Base-by-base conservation (phyloP, 164 flowering plant genomes). In the Vitis cinerea region DNA sequence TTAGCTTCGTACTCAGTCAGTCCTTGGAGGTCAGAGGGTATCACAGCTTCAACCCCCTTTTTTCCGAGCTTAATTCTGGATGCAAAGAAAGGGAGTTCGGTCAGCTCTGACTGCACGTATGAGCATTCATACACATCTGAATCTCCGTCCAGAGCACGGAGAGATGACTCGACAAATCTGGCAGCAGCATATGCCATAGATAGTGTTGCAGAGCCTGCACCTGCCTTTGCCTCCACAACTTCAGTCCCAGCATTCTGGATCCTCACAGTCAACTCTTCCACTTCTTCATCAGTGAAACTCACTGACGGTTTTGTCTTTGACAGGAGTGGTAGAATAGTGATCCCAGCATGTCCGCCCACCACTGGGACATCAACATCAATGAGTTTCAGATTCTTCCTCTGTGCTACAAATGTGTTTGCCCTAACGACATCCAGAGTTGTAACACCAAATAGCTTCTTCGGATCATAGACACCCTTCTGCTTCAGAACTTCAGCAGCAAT, bases 111-210 rank as follows among this genome's bases (percentile, higher is more conserved):
- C 71, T 87, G 81, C 66, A 87, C 80, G 64, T 54, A 89, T 1
- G 86, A 31, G 71, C 91, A 89, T 71, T 89, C 94, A 10, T 86
- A 89, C 12, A 89, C 94, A 80, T 89, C 91, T 3, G 69, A 73
- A 69, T 88, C 91, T 65, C 91, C 91, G 68, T 87, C 91, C 64
- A 89, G 74, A 37, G 91, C 94, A 62, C 91, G 86, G 13, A 89
- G 91, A 62, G 91, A 84, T 4, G 94, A 87, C 77, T 89, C 94
- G 0, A 89, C 87, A 78, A 87, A 89, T 76, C 94, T 79, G 9
- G 91, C 94, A 7, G 93, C 94, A 49, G 91, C 93, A 81, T 89
- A 87, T 19, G 93, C 91, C 93, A 89, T 87, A 2, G 93, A 87
- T 29, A 89, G 72, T 14, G 91, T 89, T 11, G 90, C 92, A 59